Evolutionary conservation across 257 asterid species (phyloP), one percentile per base, ranked within the genome.

Genomic region (Hygrophila difformis): DNA sequence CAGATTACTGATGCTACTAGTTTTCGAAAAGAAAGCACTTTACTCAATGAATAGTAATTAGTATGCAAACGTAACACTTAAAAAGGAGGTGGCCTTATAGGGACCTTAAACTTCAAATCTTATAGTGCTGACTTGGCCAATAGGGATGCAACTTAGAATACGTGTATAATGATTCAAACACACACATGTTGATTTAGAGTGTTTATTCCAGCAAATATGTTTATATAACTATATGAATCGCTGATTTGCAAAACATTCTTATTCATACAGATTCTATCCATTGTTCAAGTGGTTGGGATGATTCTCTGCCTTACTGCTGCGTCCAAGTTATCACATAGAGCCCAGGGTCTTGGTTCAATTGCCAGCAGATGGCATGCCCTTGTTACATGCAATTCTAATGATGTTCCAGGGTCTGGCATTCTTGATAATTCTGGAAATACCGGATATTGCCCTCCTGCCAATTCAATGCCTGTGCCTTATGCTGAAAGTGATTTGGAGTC

Each of bases 321-420:
- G 6, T 73, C 94, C 45, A 86, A 76, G 77, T 74, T 86, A 67
- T 86, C 96, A 9, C 96, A 86, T 36, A 77, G 96, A 71, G 96
- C 96, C 49, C 93, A 77, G 55, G 72, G 86, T 59, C 74, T 82
- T 44, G 89, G 89, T 58, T 71, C 96, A 34, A 51, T 79, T 43
- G 93, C 94, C 48, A 79, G 96, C 69, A 72, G 84, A 64, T 86
- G 96, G 96, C 96, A 86, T 63, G 85, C 85, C 33, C 53, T 77
- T 41, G 77, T 63, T 39, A 79, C 89, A 34, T 74, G 89, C 71
- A 82, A 62, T 62, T 65, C 79, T 28, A 64, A 63, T 36, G 89
- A 79, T 39, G 52, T 55, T 60, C 52, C 63, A 9, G 63, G 46
- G 11, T 65, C 80, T 10, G 78, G 69, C 21, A 42, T 39, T 60